Evolutionary conservation across 306 rosid species (phyloP).

Genomic region (Pyrus communis): DNA sequence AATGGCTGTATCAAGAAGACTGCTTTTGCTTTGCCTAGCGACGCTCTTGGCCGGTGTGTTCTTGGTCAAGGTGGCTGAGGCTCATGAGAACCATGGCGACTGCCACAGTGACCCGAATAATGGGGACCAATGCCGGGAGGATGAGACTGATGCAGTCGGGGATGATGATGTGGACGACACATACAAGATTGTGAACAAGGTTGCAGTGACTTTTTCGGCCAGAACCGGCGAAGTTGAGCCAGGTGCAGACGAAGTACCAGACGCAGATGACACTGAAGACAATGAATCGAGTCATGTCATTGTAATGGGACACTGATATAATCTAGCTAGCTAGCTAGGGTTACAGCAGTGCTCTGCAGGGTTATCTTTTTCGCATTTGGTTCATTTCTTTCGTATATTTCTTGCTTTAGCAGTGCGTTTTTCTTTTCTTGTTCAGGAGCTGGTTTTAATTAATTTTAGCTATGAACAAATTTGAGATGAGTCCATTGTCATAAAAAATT

Average conservation of each 20-base stretch:
- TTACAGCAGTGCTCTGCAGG: not conserved
- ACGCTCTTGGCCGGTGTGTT: conserved; percentile 21
- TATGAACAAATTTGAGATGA: not conserved
- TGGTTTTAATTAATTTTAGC: not conserved
- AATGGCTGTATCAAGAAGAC: conserved; percentile 29
- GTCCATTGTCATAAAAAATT: not conserved
- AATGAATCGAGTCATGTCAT: not conserved
- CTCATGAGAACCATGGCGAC: not conserved
- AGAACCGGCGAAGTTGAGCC: not conserved
- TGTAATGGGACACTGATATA: conserved; percentile 34
- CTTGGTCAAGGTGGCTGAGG: conserved; percentile 15
- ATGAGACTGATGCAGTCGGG: not conserved
- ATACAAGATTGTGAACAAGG: conserved; percentile 24
- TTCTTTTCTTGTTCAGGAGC: not conserved
- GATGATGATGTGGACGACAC: conserved; percentile 39
- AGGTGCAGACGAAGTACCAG: not conserved
- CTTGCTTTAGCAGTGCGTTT: not conserved
- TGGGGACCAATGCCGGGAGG: conserved; percentile 29
- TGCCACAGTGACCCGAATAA: not conserved
- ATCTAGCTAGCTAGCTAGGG: not conserved
- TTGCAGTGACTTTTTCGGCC: not conserved
- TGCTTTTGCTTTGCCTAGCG: conserved; percentile 14
- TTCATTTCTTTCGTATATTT: not conserved
- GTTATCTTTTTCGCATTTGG: not conserved
- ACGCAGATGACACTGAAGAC: not conserved